Percentiles rank a stretch among this genome's conserved stretches.
phyloP scores from a whole-genome alignment of 2,329 filamentous ascomycete species.

The Coleophoma crateriformis region DNA sequence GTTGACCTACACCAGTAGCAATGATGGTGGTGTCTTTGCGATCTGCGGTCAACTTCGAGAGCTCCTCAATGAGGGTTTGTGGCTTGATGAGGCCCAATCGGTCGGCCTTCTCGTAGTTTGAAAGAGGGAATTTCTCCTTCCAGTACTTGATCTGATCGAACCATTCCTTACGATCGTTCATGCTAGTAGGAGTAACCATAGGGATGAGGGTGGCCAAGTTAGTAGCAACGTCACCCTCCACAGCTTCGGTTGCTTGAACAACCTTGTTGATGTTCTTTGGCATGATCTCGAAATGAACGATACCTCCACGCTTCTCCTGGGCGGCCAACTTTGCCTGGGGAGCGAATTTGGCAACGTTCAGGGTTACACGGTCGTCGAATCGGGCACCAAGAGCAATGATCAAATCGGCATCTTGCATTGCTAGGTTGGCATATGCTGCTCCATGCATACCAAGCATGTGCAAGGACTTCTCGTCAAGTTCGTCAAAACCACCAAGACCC shows the following conservation, averaged over 20 bases:
- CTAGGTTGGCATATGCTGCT: slow-evolving; percentile 94
- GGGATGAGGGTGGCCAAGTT: slow-evolving; percentile 76
- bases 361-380: slow-evolving; percentile 94
- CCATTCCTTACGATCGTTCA: slow-evolving; percentile 72
- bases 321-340: slow-evolving; percentile 83
- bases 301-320: slow-evolving; percentile 80
- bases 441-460: slow-evolving; percentile 99
- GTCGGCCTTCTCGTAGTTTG: slow-evolving; percentile 72
- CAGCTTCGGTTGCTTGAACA: slow-evolving; percentile 89
- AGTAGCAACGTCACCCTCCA: slow-evolving; percentile 83
- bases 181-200: slow-evolving; percentile 55
- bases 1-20: slow-evolving; percentile 90
- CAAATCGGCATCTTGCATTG: slow-evolving; percentile 93
- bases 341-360: slow-evolving; percentile 78
- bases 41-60: slow-evolving; percentile 75
- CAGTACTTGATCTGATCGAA: slow-evolving; percentile 83
- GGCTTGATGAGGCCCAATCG: slow-evolving; percentile 83
- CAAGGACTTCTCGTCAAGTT: slow-evolving; percentile 87
- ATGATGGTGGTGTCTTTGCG: slow-evolving; percentile 84
- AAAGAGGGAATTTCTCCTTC: slow-evolving; percentile 88
- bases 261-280: slow-evolving; percentile 99
- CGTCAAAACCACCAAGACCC: slow-evolving; percentile 86
- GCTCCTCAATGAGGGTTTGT: slow-evolving; percentile 84
- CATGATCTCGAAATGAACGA: slow-evolving; percentile 97
- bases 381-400: slow-evolving; percentile 91